Conservation (phyloP, 208 protist species). For the Porcisia hertigi region DNA sequence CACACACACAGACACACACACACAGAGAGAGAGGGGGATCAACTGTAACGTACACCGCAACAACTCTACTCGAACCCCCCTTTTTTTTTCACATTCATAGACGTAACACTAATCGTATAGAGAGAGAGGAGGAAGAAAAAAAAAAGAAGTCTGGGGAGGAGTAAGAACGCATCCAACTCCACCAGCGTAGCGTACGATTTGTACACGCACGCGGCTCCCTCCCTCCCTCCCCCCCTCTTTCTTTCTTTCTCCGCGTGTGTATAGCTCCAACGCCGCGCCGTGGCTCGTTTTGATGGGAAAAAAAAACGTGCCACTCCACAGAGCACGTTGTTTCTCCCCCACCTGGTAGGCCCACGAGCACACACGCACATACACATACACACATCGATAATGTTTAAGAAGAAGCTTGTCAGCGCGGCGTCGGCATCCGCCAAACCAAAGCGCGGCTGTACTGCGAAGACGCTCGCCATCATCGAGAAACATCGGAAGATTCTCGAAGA, state of each 20-base stretch:
- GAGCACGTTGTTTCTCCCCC: neutral
- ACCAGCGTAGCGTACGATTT: neutral
- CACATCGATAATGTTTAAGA: conserved; percentile 45
- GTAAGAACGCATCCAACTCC: neutral
- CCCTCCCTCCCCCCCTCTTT: neutral
- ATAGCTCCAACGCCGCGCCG: neutral
- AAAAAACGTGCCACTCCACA: neutral
- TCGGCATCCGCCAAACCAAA: neutral
- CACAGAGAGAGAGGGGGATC: neutral
- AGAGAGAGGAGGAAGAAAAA: conserved; percentile 1
- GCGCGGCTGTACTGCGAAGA: conserved; percentile 8
- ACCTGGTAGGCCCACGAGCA: neutral
- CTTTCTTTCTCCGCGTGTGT: neutral
- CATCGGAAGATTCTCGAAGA: conserved; percentile 35
- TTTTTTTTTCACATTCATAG: neutral
- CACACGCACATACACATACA: neutral
- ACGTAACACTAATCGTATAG: neutral
- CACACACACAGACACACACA: neutral
- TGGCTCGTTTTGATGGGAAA: neutral
- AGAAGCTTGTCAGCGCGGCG: conserved; percentile 21
- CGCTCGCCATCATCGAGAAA: conserved; percentile 34
- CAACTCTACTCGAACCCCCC: neutral
- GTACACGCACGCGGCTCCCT: neutral
- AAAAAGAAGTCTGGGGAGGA: too few species aligned
- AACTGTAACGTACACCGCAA: neutral